Evolutionary conservation across 148 eudicot genomes (phyloP), one percentile per base, ranked within the genome.

Genomic region (Vaccinium macrocarpon): DNA sequence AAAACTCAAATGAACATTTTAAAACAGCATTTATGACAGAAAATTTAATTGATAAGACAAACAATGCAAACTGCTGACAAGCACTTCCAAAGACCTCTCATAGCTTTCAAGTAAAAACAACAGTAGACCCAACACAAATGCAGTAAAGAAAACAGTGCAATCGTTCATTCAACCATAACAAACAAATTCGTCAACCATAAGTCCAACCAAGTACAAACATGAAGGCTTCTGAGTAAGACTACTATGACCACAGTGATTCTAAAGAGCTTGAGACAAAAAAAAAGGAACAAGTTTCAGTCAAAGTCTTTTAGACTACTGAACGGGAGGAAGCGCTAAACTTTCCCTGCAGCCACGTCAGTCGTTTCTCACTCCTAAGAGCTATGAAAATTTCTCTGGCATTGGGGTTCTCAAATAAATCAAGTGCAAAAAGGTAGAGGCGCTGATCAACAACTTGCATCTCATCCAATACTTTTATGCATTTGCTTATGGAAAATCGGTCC

Each of bases 381-480:
- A 92, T 75, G 64, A 94, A 93, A 66, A 88, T 94, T 84, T 94
- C 95, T 81, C 95, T 87, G 38, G 91, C 88, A 81, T 80, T 86
- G 52, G 91, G 88, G 84, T 86, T 90, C 84, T 93, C 93, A 84
- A 93, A 92, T 27, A 91, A 88, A 82, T 92, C 98, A 89, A 90
- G 86, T 68, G 95, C 90, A 82, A 87, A 90, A 87, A 93, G 91
- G 88, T 91, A 92, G 82, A 93, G 86, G 88, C 83, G 81, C 81
- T 94, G 93, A 78, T 94, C 93, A 87, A 92, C 87, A 81, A 91
- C 92, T 88, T 91, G 93, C 90, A 91, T 91, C 85, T 92, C 93
- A 85, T 94, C 95, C 87, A 91, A 76, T 81, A 89, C 89, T 86
- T 87, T 88, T 70, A 93, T 90, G 91, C 94, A 94, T 81, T 89